Conservation (phyloP, 2,329 filamentous ascomycete genomes). For the Aspergillus clavatus region DNA sequence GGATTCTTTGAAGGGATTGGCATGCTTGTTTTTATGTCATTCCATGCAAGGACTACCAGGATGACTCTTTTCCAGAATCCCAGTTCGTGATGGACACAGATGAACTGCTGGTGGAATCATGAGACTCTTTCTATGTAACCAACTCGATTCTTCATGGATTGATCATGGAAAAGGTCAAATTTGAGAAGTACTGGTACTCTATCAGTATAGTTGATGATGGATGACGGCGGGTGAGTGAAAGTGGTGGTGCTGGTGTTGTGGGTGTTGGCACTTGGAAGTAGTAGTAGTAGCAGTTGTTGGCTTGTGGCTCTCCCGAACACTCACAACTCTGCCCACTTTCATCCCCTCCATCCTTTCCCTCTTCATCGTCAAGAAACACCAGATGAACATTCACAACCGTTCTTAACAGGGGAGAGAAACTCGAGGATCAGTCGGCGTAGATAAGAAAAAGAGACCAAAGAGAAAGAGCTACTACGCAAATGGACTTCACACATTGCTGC, state of each 20-base stretch:
- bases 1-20: not conserved
- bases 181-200: not conserved
- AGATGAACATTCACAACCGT: no score
- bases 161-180: not conserved
- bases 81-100: conserved; percentile 2
- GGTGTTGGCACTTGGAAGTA: not conserved
- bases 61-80: conserved; percentile 3
- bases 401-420: no score
- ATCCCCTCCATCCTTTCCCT: no score
- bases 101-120: not conserved
- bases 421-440: no score
- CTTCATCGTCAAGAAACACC: no score
- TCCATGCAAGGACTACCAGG: conserved; percentile 16
- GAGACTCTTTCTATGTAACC: not conserved
- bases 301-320: no score
- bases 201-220: not conserved
- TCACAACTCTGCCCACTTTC: not conserved
- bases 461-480: no score
- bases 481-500: no score
- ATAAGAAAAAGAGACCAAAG: no score
- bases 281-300: no score
- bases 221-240: not conserved
- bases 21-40: conserved; percentile 12
- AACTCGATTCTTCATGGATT: not conserved
- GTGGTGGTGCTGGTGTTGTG: not conserved